Percentiles rank a stretch among this genome's conserved stretches.
phyloP scores from a whole-genome alignment of 2,329 filamentous ascomycete species.

The Cordyceps farinosa region DNA sequence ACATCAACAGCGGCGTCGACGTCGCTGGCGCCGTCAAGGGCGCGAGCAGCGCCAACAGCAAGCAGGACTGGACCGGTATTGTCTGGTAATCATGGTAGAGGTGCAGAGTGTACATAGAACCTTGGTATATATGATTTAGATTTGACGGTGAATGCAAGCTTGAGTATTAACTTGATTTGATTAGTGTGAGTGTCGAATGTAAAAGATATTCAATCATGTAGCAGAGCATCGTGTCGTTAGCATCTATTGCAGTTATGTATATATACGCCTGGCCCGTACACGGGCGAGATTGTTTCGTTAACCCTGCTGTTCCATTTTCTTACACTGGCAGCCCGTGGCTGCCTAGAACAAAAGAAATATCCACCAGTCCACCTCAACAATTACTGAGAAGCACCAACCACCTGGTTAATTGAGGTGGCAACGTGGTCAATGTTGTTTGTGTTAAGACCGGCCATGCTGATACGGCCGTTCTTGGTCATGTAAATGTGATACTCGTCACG shows the following conservation, averaged over 20 bases:
- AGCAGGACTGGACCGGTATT: constrained; percentile 21
- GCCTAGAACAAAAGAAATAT: constrained; percentile 4
- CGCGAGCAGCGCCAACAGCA: constrained; percentile 14
- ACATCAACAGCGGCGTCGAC: constrained; percentile 18
- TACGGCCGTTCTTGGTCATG: constrained; percentile 97
- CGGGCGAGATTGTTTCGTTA: background rate
- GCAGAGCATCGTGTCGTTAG: constrained; percentile 14
- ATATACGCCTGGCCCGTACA: background rate
- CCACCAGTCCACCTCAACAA: background rate
- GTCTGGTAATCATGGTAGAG: constrained; percentile 4
- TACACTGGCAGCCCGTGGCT: constrained; percentile 5
- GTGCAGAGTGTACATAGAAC: background rate
- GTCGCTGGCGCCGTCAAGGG: constrained; percentile 16
- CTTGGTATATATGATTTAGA: background rate
- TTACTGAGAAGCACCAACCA: constrained; percentile 49
- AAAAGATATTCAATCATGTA: constrained; percentile 6
- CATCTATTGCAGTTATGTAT: constrained; percentile 10
- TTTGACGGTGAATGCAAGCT: background rate
- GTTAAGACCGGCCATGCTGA: constrained; percentile 98
- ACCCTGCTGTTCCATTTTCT: constrained; percentile 14
- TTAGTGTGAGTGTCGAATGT: background rate
- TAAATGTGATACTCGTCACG: constrained; percentile 72
- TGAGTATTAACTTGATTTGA: background rate
- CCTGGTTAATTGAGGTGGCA: constrained; percentile 81
- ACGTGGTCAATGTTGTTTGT: constrained; percentile 90